Evolutionary conservation across 129 eudicot species (phyloP).

Genomic region (Mikania micrantha): DNA sequence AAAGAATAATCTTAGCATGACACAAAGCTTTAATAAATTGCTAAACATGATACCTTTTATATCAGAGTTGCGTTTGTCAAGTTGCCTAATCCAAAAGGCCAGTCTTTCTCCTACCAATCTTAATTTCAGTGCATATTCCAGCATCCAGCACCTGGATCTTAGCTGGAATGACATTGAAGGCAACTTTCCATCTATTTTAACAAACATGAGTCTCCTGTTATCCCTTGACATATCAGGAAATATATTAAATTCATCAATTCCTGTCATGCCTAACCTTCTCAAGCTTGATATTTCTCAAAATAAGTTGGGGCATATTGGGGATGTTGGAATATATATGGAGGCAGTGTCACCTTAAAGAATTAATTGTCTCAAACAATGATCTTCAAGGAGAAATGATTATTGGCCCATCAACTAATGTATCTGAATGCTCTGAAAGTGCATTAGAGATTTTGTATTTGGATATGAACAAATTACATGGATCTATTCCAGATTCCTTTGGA

Average conservation of each 20-base stretch:
- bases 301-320: not conserved
- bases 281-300: not conserved
- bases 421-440: not conserved
- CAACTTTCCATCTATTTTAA: not conserved
- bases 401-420: not conserved
- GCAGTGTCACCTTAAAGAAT: not conserved
- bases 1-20: not conserved
- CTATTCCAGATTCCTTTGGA: not conserved
- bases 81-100: not conserved
- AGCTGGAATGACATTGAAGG: not conserved
- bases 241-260: no score
- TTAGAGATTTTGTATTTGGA: not conserved
- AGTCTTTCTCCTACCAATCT: not conserved
- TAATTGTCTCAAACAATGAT: not conserved
- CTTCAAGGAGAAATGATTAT: not conserved
- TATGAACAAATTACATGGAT: not conserved
- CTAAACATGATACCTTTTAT: not conserved
- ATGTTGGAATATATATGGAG: not conserved
- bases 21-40: not conserved
- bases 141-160: slow-evolving; percentile 1
- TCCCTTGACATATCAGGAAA: no score
- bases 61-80: not conserved
- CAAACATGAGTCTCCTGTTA: no score
- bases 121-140: not conserved
- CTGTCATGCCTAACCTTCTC: no score